These are phyloP conservation scores for Mucor circinelloides DNA, from an alignment of 371 early-diverging fungal species.

Conservation along the genomic window DNA sequence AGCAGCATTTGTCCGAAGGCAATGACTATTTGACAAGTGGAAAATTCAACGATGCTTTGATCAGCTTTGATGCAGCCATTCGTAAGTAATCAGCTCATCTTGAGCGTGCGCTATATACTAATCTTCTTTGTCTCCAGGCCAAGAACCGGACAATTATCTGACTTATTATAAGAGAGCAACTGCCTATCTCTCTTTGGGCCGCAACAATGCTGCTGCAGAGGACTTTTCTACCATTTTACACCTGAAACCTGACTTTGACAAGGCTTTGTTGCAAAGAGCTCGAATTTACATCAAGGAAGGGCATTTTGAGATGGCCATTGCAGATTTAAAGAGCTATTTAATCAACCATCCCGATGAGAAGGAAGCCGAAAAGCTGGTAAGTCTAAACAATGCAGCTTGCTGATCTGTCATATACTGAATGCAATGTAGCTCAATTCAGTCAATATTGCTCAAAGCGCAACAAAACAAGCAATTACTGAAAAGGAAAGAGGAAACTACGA, in stretches of 20 bases:
- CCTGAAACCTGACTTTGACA: slow-evolving; percentile 81
- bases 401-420: background rate
- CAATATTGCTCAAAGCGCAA: background rate
- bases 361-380: slow-evolving; percentile 36
- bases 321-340: slow-evolving; percentile 42
- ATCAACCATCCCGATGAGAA: slow-evolving; percentile 53
- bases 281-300: slow-evolving; percentile 76
- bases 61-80: slow-evolving; percentile 72
- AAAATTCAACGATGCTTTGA: slow-evolving; percentile 67
- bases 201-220: slow-evolving; percentile 68
- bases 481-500: slow-evolving; percentile 5
- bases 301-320: slow-evolving; percentile 59
- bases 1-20: slow-evolving; percentile 65
- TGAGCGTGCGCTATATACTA: background rate
- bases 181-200: slow-evolving; percentile 77
- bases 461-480: slow-evolving; percentile 5
- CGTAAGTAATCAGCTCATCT: slow-evolving; percentile 45
- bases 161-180: slow-evolving; percentile 86
- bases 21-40: slow-evolving; percentile 57
- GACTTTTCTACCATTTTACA: slow-evolving; percentile 85
- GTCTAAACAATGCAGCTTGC: background rate
- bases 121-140: slow-evolving; percentile 33
- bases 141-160: slow-evolving; percentile 78
- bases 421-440: background rate
- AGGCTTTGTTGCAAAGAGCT: slow-evolving; percentile 84